Percentiles rank a stretch among this genome's conserved stretches.
Evolutionary conservation across 163 green algal genomes (phyloP).

Genomic region (Volvox carteri): DNA sequence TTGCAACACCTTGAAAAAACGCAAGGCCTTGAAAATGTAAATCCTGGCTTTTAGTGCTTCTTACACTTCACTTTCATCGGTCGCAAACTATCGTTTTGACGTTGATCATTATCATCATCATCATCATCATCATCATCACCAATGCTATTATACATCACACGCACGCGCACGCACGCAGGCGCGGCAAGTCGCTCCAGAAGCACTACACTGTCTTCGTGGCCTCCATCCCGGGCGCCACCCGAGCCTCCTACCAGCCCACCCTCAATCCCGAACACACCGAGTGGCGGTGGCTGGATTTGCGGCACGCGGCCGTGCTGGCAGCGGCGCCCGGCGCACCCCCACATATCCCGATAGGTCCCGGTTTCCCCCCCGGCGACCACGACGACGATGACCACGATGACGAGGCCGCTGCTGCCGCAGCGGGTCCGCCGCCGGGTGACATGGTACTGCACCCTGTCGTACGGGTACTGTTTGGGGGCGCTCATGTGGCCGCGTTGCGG

Average conservation of each 20-base stretch:
- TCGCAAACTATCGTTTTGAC: too few species aligned
- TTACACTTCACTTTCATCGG: too few species aligned
- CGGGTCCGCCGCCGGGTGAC: not conserved
- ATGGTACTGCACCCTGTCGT: conserved; percentile 45
- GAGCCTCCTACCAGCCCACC: conserved; percentile 58
- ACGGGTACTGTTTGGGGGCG: conserved; percentile 24
- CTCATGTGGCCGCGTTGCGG: conserved; percentile 4
- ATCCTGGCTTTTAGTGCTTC: too few species aligned
- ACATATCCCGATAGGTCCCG: not conserved
- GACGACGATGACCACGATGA: conserved; percentile 12
- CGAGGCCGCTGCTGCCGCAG: conserved; percentile 10
- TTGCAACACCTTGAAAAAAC: too few species aligned
- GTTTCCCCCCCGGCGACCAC: not conserved
- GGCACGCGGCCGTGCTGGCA: not conserved
- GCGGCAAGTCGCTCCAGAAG: conserved; percentile 83
- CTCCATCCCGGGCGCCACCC: conserved; percentile 42
- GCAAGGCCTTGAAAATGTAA: too few species aligned
- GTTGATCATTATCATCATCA: too few species aligned
- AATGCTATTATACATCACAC: too few species aligned
- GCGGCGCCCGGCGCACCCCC: not conserved
- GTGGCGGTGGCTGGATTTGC: conserved; percentile 43
- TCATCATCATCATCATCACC: too few species aligned
- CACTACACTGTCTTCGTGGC: conserved; percentile 85
- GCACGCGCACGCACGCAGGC: conserved; percentile 63
- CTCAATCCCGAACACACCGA: conserved; percentile 85